phyloP scores from a whole-genome alignment of 2,329 filamentous ascomycete species.

The Pyricularia sp. region DNA sequence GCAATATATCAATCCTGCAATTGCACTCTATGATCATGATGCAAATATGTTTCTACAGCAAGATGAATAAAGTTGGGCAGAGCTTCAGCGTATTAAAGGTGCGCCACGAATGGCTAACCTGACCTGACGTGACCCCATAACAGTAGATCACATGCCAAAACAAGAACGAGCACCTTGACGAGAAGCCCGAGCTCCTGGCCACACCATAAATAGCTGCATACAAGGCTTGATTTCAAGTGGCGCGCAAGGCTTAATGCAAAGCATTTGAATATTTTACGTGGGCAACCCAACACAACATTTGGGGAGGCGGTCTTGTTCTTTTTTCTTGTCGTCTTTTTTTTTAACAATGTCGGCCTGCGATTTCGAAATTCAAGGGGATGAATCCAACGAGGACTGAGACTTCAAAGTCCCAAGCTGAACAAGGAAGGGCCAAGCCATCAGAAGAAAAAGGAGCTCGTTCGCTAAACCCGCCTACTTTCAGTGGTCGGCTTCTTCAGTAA shows the following conservation, averaged over 20 bases:
- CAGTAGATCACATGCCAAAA: neutral
- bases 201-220: neutral
- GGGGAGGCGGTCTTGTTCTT: neutral
- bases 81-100: neutral
- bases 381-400: neutral
- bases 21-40: no score
- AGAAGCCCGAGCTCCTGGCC: neutral
- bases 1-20: neutral
- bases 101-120: neutral
- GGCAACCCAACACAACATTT: neutral
- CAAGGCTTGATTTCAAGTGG: neutral
- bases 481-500: neutral
- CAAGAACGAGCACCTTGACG: neutral
- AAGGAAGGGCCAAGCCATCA: neutral
- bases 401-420: neutral
- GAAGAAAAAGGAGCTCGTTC: neutral
- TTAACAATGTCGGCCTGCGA: neutral
- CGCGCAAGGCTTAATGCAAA: neutral
- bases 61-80: neutral
- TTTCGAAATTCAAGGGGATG: neutral
- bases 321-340: no score
- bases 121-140: no score
- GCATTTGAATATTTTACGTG: neutral
- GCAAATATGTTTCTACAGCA: neutral
- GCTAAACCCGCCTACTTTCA: neutral